Evolutionary conservation across 2,329 filamentous ascomycete species (phyloP).

Genomic region (Mariannaea sp.): DNA sequence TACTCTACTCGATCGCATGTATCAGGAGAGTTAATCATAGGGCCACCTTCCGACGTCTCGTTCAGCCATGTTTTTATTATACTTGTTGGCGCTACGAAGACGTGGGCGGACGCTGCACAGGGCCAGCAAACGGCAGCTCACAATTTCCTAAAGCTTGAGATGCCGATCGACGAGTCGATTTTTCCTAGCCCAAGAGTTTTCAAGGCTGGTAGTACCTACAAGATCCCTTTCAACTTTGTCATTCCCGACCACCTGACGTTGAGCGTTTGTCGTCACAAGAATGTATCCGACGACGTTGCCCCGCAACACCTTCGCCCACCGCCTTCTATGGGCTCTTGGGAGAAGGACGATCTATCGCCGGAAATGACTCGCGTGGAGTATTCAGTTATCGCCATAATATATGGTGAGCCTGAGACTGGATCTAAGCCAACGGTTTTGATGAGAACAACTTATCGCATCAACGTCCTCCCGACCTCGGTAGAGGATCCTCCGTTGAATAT

Average conservation of each 20-base stretch:
- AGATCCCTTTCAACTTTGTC: conserved; percentile 30
- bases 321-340: conserved; percentile 29
- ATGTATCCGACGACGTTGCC: conserved; percentile 23
- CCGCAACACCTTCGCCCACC: conserved; percentile 28
- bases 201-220: conserved; percentile 26
- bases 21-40: conserved; percentile 25
- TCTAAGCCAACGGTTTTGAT: conserved; percentile 5
- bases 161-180: conserved; percentile 25
- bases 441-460: conserved; percentile 25
- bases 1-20: conserved; percentile 33
- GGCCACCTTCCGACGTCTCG: conserved; percentile 14
- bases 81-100: conserved; percentile 26
- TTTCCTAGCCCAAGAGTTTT: conserved; percentile 25
- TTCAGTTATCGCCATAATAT: conserved; percentile 13
- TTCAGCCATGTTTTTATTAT: conserved; percentile 26
- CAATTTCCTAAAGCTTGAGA: conserved; percentile 32
- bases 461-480: conserved; percentile 28
- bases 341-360: conserved; percentile 30
- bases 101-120: conserved; percentile 28
- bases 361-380: conserved; percentile 23
- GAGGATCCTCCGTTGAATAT: conserved; percentile 33
- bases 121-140: conserved; percentile 26
- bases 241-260: conserved; percentile 29
- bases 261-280: conserved; percentile 24
- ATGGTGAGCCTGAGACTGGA: conserved; percentile 6